These are phyloP conservation scores for Salicornia ramosissima DNA, from an alignment of 148 eudicot genomes.

Conservation along the genomic window DNA sequence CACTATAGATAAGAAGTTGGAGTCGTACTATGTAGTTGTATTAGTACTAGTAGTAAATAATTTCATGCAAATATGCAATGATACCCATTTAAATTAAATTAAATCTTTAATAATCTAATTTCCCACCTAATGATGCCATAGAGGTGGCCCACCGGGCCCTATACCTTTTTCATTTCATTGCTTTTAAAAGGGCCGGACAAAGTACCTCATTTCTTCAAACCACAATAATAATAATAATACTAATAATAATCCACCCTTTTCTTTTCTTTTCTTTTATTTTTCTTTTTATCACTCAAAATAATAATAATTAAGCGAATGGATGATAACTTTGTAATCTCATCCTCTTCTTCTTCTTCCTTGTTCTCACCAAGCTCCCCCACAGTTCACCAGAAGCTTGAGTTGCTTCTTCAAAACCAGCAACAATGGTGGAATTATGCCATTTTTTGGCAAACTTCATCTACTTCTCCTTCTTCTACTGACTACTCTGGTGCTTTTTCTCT, in stretches of 20 bases:
- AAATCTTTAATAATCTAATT: no score
- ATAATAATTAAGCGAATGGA: not conserved
- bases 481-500: slow-evolving; percentile 25
- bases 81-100: no score
- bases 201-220: not conserved
- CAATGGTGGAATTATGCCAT: slow-evolving; percentile 72
- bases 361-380: not conserved
- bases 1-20: no score
- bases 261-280: no score
- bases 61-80: no score
- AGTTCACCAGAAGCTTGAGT: slow-evolving; percentile 36
- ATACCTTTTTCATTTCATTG: not conserved
- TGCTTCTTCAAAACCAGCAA: slow-evolving; percentile 44
- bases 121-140: no score
- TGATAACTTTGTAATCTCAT: slow-evolving; percentile 13
- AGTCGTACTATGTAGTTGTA: no score
- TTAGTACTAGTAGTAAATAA: no score
- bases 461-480: slow-evolving; percentile 8
- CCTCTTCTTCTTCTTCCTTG: slow-evolving; percentile 21
- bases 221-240: not conserved
- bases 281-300: not conserved
- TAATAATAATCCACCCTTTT: not conserved
- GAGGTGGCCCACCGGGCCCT: not conserved
- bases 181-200: not conserved
- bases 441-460: slow-evolving; percentile 47